Base-by-base conservation (phyloP, 352 stramenopile genomes). In the Saprolegnia diclina region DNA sequence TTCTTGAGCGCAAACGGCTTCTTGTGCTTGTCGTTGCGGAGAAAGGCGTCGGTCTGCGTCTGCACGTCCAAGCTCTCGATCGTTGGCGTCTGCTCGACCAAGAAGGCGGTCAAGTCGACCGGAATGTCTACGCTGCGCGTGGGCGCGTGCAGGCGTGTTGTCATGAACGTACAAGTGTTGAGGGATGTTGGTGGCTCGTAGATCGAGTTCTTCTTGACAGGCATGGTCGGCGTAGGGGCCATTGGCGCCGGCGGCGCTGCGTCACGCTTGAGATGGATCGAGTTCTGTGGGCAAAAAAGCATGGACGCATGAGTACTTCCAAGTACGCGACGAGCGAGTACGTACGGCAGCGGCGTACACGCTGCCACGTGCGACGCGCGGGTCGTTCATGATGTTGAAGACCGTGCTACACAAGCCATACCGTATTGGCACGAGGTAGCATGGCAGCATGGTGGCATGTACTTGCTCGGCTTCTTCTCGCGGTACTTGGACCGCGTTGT, bases 361-460 rank as follows among this genome's bases (percentile, higher is more conserved):
- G 42, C 77, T 90, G 2, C 83, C 83, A 38, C 83, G 74, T 37
- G 77, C 73, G 14, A 91, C 77, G 26, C 83, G 81, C 37, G 80
- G 80, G 44, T 91, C 80, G 67, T 90, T 79, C 83, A 91, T 91
- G 61, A 90, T 91, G 53, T 91, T 91, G 14, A 79, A 73, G 22
- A 73, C 69, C 6, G 52, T 48, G 24, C 65, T 69, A 40, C 24
- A 66, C 16, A 21, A n/a, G 6, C 45, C 22, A 26, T 64, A 19
- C 57, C 11, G n/a, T 59, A 3, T 42, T 59, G 2, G 29, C 29
- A 7, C 2, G 4, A 32, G 32, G 35, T 16, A 26, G 26, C 63
- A 4, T 24, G 22, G 9, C 40, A 53, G 2, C 7, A 56, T 45
- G 48, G 63, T 46, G 56, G 19, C 38, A 52, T 53, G 11, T 65